Conservation (phyloP, 306 rosid genomes). For the Morella rubra region DNA sequence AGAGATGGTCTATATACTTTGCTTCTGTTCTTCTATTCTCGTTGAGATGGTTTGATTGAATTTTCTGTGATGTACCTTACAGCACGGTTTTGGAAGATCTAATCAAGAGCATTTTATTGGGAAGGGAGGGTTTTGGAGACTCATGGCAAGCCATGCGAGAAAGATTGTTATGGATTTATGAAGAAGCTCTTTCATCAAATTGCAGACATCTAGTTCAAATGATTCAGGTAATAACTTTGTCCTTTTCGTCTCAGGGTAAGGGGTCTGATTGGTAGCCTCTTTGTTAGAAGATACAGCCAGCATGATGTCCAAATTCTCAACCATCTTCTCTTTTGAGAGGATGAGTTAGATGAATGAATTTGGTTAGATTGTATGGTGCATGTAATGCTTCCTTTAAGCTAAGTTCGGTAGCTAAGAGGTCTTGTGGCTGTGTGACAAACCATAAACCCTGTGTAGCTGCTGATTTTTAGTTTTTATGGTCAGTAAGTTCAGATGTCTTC, state of each 20-base stretch:
- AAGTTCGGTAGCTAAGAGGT: not conserved
- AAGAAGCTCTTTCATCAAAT: conserved; percentile 75
- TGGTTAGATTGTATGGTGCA: not conserved
- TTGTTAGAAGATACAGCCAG: not conserved
- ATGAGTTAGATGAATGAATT: conserved; percentile 12
- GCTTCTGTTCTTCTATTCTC: conserved; percentile 11
- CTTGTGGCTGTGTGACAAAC: not conserved
- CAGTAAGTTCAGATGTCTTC: not conserved
- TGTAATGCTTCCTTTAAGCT: not conserved
- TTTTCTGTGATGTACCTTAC: conserved; percentile 37
- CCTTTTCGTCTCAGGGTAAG: conserved; percentile 28
- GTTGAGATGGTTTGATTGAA: conserved; percentile 31
- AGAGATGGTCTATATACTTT: conserved; percentile 17
- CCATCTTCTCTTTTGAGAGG: not conserved
- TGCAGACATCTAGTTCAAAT: conserved; percentile 66
- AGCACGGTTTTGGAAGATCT: conserved; percentile 90
- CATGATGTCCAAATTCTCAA: not conserved
- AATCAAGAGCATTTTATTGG: conserved; percentile 57
- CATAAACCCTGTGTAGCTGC: not conserved
- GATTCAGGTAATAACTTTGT: conserved; percentile 59
- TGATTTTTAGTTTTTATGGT: not conserved
- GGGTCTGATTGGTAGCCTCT: conserved; percentile 5
- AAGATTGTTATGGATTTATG: conserved; percentile 57
- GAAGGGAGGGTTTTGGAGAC: conserved; percentile 58
- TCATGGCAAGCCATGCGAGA: conserved; percentile 62